Evolutionary conservation across 2,329 filamentous ascomycete genomes (phyloP).

Genomic region (Talaromyces sp.): DNA sequence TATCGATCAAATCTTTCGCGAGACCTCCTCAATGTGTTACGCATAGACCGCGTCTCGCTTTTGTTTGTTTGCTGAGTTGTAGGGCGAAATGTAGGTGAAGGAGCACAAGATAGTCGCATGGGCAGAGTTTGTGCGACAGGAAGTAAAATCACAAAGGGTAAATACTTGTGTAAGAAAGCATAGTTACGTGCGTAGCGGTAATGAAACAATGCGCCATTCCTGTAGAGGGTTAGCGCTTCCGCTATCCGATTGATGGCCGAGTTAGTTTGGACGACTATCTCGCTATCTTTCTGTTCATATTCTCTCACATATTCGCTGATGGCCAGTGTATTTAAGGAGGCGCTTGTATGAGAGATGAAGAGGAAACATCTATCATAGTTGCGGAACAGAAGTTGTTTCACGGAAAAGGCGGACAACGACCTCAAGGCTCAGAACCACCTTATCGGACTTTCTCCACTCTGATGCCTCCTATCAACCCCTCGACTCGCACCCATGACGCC

Average conservation of each 20-base stretch:
- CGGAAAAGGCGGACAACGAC: neutral
- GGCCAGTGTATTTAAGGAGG: neutral
- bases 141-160: neutral
- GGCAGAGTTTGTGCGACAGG: neutral
- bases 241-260: neutral
- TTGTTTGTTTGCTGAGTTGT: neutral
- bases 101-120: neutral
- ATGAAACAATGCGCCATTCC: neutral
- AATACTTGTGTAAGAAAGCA: neutral
- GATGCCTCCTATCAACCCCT: conserved; percentile 5
- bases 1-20: neutral
- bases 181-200: neutral
- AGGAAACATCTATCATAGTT: neutral
- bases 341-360: neutral
- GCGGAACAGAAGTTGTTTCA: neutral
- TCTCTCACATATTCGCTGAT: too few relatives aligned
- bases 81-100: neutral
- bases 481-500: conserved; percentile 20
- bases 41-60: neutral
- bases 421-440: neutral
- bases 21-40: neutral
- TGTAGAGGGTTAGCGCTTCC: neutral
- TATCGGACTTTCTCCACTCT: neutral
- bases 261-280: conserved; percentile 9
- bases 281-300: neutral